Base-by-base conservation (phyloP, 768 basidiomycete species). In the Auricularia sp. region DNA sequence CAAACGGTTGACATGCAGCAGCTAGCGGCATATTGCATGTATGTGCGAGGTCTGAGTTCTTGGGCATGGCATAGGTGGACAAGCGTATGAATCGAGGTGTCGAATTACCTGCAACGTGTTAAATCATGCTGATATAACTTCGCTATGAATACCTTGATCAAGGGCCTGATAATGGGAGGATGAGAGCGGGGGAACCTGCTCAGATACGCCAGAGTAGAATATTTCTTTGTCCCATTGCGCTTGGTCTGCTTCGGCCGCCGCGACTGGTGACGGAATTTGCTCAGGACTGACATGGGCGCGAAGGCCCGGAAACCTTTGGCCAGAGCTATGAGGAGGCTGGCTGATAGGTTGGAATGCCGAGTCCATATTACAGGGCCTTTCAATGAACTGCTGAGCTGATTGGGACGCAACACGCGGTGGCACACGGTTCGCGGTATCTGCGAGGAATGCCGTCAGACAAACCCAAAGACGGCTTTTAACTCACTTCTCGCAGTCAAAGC, bases 241-340 rank as follows among this genome's bases (percentile, higher is more conserved):
- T 67, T 89, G 85, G 80, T 98, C 95, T 5, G 80, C 75, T 69
- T 92, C 90, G 62, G 90, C 85, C 12, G 85, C 79, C 51, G 89
- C 86, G 16, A 91, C 85, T 29, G 93, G 88, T 3, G 93, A 95
- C n/a, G 97, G 97, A 35, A 98, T 87, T 71, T 96, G 93, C 68
- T 77, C 82, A 6, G 90, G 86, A 73, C 98, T 91, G 69, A 99
- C 92, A 64, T 87, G 84, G 58, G 88, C 81, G 47, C 90, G 84
- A 64, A 91, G 81, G 64, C 93, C 92, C 89, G 68, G 74, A 65
- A 83, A 81, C 33, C 76, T 70, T 36, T 80, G 75, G 0, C 88
- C 87, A 29, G 84, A 81, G 43, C 83, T 84, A 72, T 88, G 87
- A 35, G 87, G 87, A 7, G 87, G 87, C 70, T 87, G 85, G 6